Evolutionary conservation across 176 grass and related monocot species (phyloP).

Genomic region (Oropetium thomaeum): DNA sequence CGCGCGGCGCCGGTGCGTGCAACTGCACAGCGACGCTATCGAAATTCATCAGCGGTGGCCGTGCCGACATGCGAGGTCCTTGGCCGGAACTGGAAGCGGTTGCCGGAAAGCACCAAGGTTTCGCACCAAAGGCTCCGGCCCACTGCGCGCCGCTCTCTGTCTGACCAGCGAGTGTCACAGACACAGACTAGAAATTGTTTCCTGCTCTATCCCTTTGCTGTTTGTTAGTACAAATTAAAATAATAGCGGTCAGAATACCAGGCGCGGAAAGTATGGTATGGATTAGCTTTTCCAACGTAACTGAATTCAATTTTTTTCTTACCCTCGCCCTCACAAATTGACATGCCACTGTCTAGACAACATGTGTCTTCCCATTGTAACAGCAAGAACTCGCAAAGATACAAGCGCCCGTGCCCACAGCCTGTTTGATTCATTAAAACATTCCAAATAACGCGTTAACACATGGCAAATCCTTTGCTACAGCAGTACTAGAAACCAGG

Average conservation of each 20-base stretch:
- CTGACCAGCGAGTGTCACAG: neutral
- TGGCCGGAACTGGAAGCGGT: neutral
- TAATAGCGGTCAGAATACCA: too few species aligned
- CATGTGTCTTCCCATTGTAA: neutral
- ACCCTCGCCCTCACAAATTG: neutral
- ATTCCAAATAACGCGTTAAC: neutral
- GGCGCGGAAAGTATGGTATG: too few species aligned
- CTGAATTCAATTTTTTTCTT: too few species aligned
- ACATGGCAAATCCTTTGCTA: too few species aligned
- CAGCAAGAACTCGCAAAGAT: neutral
- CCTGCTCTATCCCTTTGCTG: too few species aligned
- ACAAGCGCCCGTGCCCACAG: neutral
- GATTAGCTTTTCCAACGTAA: neutral
- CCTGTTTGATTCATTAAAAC: neutral
- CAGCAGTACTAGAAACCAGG: conserved; percentile 27
- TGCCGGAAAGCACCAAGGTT: neutral
- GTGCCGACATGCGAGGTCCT: conserved; percentile 24
- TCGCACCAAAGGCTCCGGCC: neutral
- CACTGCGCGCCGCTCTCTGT: neutral
- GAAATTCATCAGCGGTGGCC: neutral
- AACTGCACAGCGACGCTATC: neutral
- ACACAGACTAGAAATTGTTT: too few species aligned
- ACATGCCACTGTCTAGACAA: neutral
- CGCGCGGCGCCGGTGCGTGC: neutral
- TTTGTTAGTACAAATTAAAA: too few species aligned